A percentile compares a stretch with the other conserved stretches of the same genome.
phyloP scores from a whole-genome alignment of 2,329 filamentous ascomycete genomes.

The Monosporascus cannonballus region DNA sequence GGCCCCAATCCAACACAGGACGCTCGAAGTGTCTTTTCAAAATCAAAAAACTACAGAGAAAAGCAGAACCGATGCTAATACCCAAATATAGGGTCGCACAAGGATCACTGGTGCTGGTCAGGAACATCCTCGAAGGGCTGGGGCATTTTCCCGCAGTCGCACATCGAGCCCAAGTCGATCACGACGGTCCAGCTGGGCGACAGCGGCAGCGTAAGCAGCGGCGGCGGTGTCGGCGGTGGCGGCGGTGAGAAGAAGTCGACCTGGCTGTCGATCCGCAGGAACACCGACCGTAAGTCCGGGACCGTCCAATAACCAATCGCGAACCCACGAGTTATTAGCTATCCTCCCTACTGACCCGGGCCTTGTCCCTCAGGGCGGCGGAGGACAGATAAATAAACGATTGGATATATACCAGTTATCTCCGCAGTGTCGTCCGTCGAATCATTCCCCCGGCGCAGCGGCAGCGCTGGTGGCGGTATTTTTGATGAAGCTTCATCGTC shows the following conservation, averaged over 20 bases:
- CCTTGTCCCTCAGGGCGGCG: too few species aligned
- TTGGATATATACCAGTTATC: too few species aligned
- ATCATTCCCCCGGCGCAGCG: not conserved
- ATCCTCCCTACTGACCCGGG: not conserved
- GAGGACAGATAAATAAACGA: too few species aligned
- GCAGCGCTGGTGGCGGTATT: too few species aligned
- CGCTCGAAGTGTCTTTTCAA: not conserved
- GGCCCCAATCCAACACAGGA: too few species aligned
- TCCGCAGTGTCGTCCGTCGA: not conserved
- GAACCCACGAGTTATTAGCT: not conserved
- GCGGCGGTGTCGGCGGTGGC: slow-evolving; percentile 22
- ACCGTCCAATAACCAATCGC: slow-evolving; percentile 4
- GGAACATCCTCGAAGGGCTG: slow-evolving; percentile 25
- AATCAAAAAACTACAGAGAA: too few species aligned
- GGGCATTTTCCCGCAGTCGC: slow-evolving; percentile 28
- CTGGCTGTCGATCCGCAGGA: slow-evolving; percentile 21
- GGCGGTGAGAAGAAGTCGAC: slow-evolving; percentile 24
- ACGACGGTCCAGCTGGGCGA: slow-evolving; percentile 18
- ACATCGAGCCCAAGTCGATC: slow-evolving; percentile 24
- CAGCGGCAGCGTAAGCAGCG: slow-evolving; percentile 19
- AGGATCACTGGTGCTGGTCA: slow-evolving; percentile 29
- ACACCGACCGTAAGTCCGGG: slow-evolving; percentile 15
- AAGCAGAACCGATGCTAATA: not conserved
- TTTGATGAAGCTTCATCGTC: not conserved
- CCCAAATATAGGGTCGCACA: slow-evolving; percentile 20